phyloP scores from a whole-genome alignment of 768 basidiomycete genomes.

The Rhizopogon vulgaris region DNA sequence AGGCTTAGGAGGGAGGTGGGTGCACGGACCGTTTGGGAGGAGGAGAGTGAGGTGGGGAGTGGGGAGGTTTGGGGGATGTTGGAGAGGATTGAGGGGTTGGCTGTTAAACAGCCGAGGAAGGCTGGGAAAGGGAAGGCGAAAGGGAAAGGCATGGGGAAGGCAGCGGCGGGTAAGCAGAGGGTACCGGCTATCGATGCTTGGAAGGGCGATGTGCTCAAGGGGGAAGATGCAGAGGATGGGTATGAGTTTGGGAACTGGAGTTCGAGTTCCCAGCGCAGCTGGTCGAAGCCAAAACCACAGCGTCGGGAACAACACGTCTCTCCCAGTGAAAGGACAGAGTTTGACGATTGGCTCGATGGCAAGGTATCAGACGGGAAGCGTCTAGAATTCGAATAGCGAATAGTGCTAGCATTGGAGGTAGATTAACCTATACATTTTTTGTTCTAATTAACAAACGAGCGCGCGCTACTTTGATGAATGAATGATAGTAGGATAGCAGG shows the following conservation, averaged over 20 bases:
- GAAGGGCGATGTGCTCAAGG: conserved; percentile 34
- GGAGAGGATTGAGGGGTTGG: conserved; percentile 43
- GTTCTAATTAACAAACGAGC: not conserved
- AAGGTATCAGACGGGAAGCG: not conserved
- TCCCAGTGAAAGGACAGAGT: not conserved
- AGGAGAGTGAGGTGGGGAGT: conserved; percentile 40
- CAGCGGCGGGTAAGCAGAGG: conserved; percentile 24
- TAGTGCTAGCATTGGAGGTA: too few species aligned
- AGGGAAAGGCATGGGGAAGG: not conserved
- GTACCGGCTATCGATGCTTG: conserved; percentile 22
- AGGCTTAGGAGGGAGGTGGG: conserved; percentile 58
- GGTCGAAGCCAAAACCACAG: not conserved
- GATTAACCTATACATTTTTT: conserved; percentile 1
- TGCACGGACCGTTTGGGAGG: conserved; percentile 43
- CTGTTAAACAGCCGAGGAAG: conserved; percentile 19
- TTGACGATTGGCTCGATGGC: not conserved
- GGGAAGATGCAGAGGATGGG: conserved; percentile 24
- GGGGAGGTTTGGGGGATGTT: conserved; percentile 49
- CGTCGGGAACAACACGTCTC: not conserved
- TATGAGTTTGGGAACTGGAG: conserved; percentile 51
- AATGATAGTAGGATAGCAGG: not conserved
- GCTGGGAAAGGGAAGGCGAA: conserved; percentile 3
- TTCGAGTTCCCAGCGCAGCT: conserved; percentile 12
- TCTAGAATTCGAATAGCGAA: not conserved
- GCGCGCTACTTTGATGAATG: not conserved